Base-by-base conservation (phyloP, 2,329 filamentous ascomycete species). In the Parafenestella ontariensis region DNA sequence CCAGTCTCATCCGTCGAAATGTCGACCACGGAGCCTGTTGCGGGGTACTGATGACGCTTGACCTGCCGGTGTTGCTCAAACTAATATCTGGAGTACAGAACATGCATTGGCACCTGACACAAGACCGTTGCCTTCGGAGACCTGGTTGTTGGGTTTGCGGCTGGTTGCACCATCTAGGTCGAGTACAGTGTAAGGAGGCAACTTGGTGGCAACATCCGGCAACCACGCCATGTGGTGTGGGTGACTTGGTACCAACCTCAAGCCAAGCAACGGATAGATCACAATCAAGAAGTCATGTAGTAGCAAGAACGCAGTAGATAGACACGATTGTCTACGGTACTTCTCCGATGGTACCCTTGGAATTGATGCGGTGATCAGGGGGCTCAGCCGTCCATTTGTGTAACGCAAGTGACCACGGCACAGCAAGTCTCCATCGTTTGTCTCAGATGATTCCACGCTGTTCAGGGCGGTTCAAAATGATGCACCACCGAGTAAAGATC, bases 141-240 rank as follows among this genome's bases (percentile, higher is more conserved):
- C 72, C 72, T 59, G 72, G 72, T 74, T 65, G 54, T 61, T 62
- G 72, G 72, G 65, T 62, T 46, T 55, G 59, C 29, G 54, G 65
- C 58, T 58, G 61, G 72, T 74, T 54, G 61, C 64, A 73, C 69
- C 26, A 55, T 59, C 52, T 39, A 55, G 44, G 57, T 60, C 54
- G 64, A 62, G 54, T 54, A 62, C 45, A 52, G 58, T 42, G 18
- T 28, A 29, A 48, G 46, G 34, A 40, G 45, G 47, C 44, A 24
- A n/a, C 47, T 26, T 41, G 49, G 48, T 59, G 51, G 54, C 49
- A 51, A 37, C 36, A 49, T 49, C 56, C 39, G 52, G 57, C 61
- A 56, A 66, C 53, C 64, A 26, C 59, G 57, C 65, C 63, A 68
- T 70, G 65, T 62, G 64, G 63, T 61, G 58, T 64, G 42, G 42